Base-by-base conservation (phyloP, 2,329 filamentous ascomycete genomes). In the Microcera coccophila region DNA sequence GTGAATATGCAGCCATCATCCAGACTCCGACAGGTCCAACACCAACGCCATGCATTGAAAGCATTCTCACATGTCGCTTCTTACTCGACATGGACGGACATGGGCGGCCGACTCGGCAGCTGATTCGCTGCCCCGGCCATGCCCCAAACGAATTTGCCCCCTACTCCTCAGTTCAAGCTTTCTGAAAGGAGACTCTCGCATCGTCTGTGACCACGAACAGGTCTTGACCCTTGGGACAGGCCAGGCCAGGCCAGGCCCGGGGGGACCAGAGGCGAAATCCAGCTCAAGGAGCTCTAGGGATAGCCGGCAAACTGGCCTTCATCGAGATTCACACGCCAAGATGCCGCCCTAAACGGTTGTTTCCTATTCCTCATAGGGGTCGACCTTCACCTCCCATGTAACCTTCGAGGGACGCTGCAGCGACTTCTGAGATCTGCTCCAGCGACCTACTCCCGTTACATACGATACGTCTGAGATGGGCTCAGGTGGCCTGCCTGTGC, bases 351-450 rank as follows among this genome's bases (percentile, higher is more conserved):
- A 37, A 45, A 55, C 52, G 43, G 52, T 53, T 54, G 52, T 53
- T 49, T 45, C 47, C 45, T 36, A n/a, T 51, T 45, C 29, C 47
- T 50, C 41, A 38, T 41, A 42, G 44, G 49, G 47, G 46, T 42
- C 45, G 45, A 44, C 45, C 42, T 54, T 28, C 20, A 15, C 4
- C 7, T 28, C 20, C 48, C 44, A 58, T 58, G 55, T 55, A 58
- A 58, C 55, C 55, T 49, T 54, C 48, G 47, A 43, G 55, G 47
- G 45, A 44, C 49, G 44, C 38, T 47, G 40, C 55, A 52, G 55
- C 55, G 52, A 58, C 53, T 58, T 47, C 37, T 51, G 28, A 59
- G 54, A 59, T 58, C 55, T 58, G 49, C 50, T 49, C 53, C 55
- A 57, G 41, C 49, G 47, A 53, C 48, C 50, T 47, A 36, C 36